Base-by-base conservation (phyloP, 768 basidiomycete species). In the Boletellus emodensis region DNA sequence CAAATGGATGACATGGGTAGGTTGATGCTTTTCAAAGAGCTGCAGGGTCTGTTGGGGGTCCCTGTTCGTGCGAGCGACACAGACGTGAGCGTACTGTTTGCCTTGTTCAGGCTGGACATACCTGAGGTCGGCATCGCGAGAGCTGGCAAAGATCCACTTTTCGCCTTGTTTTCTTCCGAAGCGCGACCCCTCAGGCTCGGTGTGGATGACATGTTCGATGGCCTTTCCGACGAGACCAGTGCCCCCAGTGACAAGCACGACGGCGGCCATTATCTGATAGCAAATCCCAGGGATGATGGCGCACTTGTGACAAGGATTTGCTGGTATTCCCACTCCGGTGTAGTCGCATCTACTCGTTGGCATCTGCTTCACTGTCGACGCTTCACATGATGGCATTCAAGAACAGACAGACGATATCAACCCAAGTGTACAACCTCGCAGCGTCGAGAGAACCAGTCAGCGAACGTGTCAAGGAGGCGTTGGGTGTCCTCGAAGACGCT, bases 1-100 rank as follows among this genome's bases (percentile, higher is more conserved):
- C 40, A 96, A 82, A 72, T 97, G 95, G 62, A 98, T 96, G 60
- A 97, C 92, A 78, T 94, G 87, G 1, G 91, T 95, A 0, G 95
- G 94, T 63, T 90, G 86, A 72, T 96, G 84, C 71, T 92, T 94
- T 60, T 90, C 86, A 57, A 88, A 96, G 61, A 94, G 68, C 62
- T 76, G 76, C 61, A 75, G 72, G 36, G 92, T 85, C 66, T 85
- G 81, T 52, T 72, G 78, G 3, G 79, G 71, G 66, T 92, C 83
- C 61, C 94, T 94, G 58, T 39, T 34, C 35, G 34, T 35, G 38
- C 22, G 44, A 22, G 40, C 12, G 44, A 34, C 30, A 39, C 43
- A 44, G 14, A 22, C n/a, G 18, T 60, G 48, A 56, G 50, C 33
- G 26, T 37, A 38, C 12, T 13, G 32, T 5, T 26, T 24, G 35